These are phyloP conservation scores for Fomitopsis palustris DNA, from an alignment of 1,284 basidiomycete species.

Conservation along the genomic window DNA sequence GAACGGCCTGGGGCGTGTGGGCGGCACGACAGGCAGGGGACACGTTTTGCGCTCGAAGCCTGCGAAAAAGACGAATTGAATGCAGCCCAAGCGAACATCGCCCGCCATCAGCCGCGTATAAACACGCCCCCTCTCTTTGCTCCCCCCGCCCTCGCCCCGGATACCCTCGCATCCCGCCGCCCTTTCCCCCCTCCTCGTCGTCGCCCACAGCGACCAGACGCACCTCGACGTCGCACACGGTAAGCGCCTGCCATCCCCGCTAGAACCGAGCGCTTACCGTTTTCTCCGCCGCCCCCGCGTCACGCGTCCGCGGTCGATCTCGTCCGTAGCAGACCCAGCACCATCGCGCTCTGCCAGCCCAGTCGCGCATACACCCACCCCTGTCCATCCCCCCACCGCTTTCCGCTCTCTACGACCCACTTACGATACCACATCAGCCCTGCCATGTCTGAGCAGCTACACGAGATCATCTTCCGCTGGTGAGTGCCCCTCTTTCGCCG, in stretches of 20 bases:
- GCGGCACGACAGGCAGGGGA: background rate
- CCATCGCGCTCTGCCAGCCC: background rate
- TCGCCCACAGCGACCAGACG: background rate
- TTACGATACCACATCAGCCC: background rate
- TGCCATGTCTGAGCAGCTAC: slow-evolving; percentile 16
- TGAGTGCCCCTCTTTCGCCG: slow-evolving; percentile 6
- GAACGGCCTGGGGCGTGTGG: background rate
- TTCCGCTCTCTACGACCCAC: background rate
- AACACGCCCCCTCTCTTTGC: background rate
- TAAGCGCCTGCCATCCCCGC: background rate
- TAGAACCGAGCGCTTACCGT: background rate
- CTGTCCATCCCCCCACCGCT: background rate
- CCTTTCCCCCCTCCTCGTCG: background rate
- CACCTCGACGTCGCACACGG: background rate
- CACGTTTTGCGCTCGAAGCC: background rate
- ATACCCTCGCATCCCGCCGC: background rate
- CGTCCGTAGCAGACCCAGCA: background rate
- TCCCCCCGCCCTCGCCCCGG: background rate
- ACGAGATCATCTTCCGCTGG: slow-evolving; percentile 22
- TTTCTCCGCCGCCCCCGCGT: background rate
- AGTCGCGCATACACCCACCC: background rate
- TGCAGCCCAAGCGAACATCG: background rate
- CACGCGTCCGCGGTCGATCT: background rate
- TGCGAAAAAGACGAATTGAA: background rate
- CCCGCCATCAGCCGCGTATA: background rate